phyloP scores from a whole-genome alignment of 2,329 filamentous ascomycete genomes.

The Stemphylium lycopersici region DNA sequence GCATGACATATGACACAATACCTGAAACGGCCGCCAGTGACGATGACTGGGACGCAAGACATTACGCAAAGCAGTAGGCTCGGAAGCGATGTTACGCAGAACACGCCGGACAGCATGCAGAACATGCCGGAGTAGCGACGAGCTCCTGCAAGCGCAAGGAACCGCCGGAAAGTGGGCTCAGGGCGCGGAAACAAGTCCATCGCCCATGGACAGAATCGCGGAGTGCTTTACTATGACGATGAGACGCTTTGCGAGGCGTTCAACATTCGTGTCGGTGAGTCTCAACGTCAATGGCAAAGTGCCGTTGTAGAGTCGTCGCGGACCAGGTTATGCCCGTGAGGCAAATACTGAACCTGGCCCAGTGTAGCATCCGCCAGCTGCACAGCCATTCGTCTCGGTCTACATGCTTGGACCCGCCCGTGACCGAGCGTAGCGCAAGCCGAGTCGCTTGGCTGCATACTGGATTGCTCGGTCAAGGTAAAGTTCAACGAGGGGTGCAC shows the following conservation, averaged over 20 bases:
- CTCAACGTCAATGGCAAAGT: conserved; percentile 23
- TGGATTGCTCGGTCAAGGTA: conserved; percentile 11
- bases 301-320: conserved; percentile 25
- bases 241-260: conserved; percentile 19
- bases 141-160: conserved; percentile 37
- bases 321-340: conserved; percentile 29
- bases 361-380: conserved; percentile 18
- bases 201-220: conserved; percentile 14
- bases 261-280: conserved; percentile 38
- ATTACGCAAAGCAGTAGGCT: conserved; percentile 28
- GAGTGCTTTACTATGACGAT: conserved; percentile 22
- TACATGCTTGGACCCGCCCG: conserved; percentile 29
- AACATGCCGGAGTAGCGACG: conserved; percentile 17
- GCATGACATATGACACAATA: conserved; percentile 24
- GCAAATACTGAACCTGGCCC: conserved; percentile 27
- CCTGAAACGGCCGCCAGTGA: conserved; percentile 27
- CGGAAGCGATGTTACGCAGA: conserved; percentile 36
- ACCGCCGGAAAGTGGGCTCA: conserved; percentile 21
- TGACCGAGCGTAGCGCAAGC: conserved; percentile 17
- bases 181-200: conserved; percentile 31
- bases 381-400: conserved; percentile 18
- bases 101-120: conserved; percentile 35
- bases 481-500: conserved; percentile 10
- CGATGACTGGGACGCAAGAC: conserved; percentile 37
- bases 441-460: conserved; percentile 15